Evolutionary conservation across 2,329 filamentous ascomycete genomes (phyloP).

Genomic region (Pseudodiploospora longispora): DNA sequence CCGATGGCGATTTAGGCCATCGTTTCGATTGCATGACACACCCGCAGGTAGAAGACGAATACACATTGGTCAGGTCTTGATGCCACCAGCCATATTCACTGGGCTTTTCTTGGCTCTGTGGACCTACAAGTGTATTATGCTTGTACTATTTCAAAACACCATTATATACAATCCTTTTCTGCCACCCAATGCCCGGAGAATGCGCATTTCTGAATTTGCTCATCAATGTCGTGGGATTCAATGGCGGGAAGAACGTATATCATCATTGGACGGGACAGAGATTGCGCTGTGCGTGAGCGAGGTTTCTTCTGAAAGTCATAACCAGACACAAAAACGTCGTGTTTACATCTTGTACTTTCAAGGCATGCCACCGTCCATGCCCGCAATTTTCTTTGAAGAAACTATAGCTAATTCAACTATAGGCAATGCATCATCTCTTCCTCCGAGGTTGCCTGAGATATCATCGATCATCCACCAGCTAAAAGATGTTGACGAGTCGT

Average conservation of each 20-base stretch:
- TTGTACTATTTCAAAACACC: conserved; percentile 70
- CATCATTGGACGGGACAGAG: conserved; percentile 55
- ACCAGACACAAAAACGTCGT: conserved; percentile 13
- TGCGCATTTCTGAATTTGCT: conserved; percentile 58
- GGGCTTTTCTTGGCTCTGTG: conserved; percentile 59
- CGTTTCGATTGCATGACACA: neutral
- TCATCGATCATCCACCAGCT: conserved; percentile 43
- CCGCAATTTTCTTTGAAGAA: conserved; percentile 11
- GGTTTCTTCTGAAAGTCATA: conserved; percentile 13
- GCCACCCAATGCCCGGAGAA: conserved; percentile 60
- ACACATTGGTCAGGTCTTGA: conserved; percentile 34
- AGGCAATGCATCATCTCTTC: conserved; percentile 54
- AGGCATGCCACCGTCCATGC: conserved; percentile 26
- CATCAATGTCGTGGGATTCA: conserved; percentile 49
- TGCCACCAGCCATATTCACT: conserved; percentile 59
- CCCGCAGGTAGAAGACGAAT: conserved; percentile 14
- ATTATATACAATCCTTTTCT: conserved; percentile 76
- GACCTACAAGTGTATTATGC: conserved; percentile 62
- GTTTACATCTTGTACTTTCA: conserved; percentile 52
- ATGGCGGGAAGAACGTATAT: conserved; percentile 58
- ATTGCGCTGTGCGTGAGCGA: conserved; percentile 52
- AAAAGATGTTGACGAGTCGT: conserved; percentile 26
- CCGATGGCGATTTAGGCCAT: too few species aligned
- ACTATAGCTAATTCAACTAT: neutral
- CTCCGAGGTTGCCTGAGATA: conserved; percentile 48